Base-by-base conservation (phyloP, 306 rosid genomes). In the Lathyrus sativus region DNA sequence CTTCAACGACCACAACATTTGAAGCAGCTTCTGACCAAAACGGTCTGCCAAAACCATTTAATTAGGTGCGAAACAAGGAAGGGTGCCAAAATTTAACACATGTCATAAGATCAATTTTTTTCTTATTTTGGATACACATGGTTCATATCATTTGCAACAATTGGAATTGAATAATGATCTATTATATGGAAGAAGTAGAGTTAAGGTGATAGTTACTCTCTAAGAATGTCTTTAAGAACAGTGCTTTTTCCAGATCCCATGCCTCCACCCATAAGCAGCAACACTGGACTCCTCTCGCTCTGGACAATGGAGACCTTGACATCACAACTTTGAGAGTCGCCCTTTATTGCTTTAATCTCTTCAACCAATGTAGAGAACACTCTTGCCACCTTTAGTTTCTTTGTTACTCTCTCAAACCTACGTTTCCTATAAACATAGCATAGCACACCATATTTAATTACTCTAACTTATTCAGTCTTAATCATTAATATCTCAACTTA, bases 211-310 rank as follows among this genome's bases (percentile, higher is more conserved):
- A 11, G n/a, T 64, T 81, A 86, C 99, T 85, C 96, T 65, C 88
- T 84, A 48, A 76, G 84, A 78, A 90, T 86, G 53, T 85, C 87
- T 84, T 88, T 88, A 61, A 93, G 95, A 73, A 90, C 97, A 18
- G 97, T 88, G 87, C 97, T 93, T 68, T 93, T 93, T 85, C 99
- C 97, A 33, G 95, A 93, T 2, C 97, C 97, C 99, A 93, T 93
- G 18, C 99, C 99, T 70, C 99, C 99, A 11, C 99, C 99, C 91
- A 93, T 93, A 6, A 93, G 83, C 12, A 93, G 82, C 38, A 93
- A 78, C 53, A 93, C 89, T 0, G 99, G 99, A 62, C 90, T 90
- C 48, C 99, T 82, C 56, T 90, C 62, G 9, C 75, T 76, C 73
- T 48, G 89, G 39, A 81, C 82, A 19, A 57, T 65, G 14, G 91